Percentiles rank a stretch among this genome's conserved stretches.
phyloP scores from a whole-genome alignment of 1,139 yeast species.

The Magnusiomyces suaveolens region DNA sequence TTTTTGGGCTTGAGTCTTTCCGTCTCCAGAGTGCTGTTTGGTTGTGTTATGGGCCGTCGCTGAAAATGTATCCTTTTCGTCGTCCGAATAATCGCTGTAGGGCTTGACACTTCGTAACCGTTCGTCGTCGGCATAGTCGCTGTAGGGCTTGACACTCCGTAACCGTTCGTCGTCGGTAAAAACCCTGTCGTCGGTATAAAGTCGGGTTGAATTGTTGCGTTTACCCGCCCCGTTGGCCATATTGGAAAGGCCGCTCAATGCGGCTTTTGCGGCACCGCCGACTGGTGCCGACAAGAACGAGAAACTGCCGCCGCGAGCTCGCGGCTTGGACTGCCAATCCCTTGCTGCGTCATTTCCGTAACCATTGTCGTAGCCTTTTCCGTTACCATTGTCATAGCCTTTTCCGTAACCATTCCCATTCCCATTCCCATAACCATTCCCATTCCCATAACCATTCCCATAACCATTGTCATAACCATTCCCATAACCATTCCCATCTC shows the following conservation, averaged over 20 bases:
- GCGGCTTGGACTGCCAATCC: not conserved
- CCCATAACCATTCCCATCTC: not conserved
- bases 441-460: not conserved
- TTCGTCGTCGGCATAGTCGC: no score
- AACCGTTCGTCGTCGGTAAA: no score
- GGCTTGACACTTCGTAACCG: no score
- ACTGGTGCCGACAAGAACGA: not conserved
- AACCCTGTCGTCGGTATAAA: no score
- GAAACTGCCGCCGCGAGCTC: not conserved
- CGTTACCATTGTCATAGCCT: not conserved
- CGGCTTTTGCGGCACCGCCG: not conserved
- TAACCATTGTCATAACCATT: not conserved
- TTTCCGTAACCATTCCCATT: not conserved
- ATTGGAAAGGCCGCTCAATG: not conserved
- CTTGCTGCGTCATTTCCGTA: not conserved
- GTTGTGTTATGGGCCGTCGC: no score
- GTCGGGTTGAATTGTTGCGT: no score
- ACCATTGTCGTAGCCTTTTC: not conserved
- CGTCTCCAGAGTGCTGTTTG: no score
- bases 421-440: not conserved
- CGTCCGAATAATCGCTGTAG: no score
- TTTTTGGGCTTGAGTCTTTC: no score
- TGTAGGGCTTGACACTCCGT: no score
- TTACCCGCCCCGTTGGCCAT: not conserved
- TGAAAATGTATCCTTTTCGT: no score